These are phyloP conservation scores for Candida tibetensis DNA, from an alignment of 805 yeast genomes.

Conservation along the genomic window DNA sequence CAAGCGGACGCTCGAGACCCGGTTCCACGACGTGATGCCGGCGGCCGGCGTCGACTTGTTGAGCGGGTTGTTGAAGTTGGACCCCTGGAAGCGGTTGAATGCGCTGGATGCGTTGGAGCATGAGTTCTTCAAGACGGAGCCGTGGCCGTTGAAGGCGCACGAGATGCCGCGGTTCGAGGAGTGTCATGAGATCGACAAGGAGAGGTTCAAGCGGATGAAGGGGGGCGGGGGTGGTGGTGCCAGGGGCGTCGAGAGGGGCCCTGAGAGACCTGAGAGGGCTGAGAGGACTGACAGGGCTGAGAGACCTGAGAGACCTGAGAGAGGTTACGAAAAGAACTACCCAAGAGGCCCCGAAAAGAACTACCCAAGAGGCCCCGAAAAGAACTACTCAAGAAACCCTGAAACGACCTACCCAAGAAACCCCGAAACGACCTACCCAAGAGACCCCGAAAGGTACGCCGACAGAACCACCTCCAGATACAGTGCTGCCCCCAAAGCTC, in stretches of 20 bases:
- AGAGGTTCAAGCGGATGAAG: constrained; percentile 49
- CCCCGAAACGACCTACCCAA: too few relatives aligned
- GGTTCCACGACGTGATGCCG: constrained; percentile 45
- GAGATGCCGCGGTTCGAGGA: constrained; percentile 73
- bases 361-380: background rate
- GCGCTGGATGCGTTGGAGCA: constrained; percentile 77
- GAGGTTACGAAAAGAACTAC: background rate
- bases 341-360: too few relatives aligned
- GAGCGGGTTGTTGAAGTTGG: constrained; percentile 58
- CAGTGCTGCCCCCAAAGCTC: background rate
- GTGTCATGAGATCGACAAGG: constrained; percentile 83
- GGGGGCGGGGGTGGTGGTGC: constrained; percentile 6
- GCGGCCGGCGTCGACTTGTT: constrained; percentile 55
- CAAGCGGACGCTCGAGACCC: constrained; percentile 45
- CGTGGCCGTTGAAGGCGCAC: constrained; percentile 55
- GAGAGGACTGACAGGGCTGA: background rate
- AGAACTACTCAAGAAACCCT: background rate
- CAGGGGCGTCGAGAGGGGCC: background rate
- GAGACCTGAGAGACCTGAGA: background rate
- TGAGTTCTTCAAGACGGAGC: constrained; percentile 63
- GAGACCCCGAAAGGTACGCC: too few relatives aligned
- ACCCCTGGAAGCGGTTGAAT: constrained; percentile 72
- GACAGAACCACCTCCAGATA: background rate
- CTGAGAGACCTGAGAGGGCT: background rate
- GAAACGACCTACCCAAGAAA: constrained; percentile 1